Percentiles rank a stretch among this genome's conserved stretches.
Conservation (phyloP, 768 basidiomycete species). For the Dendrothele bispora region DNA sequence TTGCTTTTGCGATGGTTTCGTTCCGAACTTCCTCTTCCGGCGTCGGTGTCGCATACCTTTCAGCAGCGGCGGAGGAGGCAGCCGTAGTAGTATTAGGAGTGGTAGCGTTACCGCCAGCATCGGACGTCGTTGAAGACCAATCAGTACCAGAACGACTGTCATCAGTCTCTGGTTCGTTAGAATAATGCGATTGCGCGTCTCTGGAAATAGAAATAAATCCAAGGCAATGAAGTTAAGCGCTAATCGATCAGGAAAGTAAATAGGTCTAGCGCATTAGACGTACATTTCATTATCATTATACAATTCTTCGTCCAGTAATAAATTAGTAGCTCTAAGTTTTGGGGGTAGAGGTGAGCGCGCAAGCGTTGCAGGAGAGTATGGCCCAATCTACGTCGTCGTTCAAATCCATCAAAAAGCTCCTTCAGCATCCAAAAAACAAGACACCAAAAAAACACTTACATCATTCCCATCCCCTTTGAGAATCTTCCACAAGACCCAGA, state of each 20-base stretch:
- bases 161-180: conserved; percentile 11
- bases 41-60: conserved; percentile 35
- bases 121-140: conserved; percentile 30
- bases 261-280: no score
- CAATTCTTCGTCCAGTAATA: conserved; percentile 65
- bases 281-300: conserved; percentile 52
- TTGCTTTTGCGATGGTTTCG: conserved; percentile 58
- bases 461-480: conserved; percentile 81
- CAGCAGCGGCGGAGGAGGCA: conserved; percentile 6
- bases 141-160: not conserved
- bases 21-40: conserved; percentile 56
- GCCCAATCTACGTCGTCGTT: conserved; percentile 85
- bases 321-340: conserved; percentile 70
- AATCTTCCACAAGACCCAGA: conserved; percentile 89
- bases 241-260: not conserved
- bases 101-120: conserved; percentile 34
- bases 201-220: not conserved
- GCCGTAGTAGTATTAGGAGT: conserved; percentile 8
- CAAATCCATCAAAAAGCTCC: no score
- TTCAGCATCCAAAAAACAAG: conserved; percentile 4
- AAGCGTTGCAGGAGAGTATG: conserved; percentile 74
- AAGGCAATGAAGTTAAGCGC: not conserved
- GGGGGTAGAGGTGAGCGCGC: conserved; percentile 75
- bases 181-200: conserved; percentile 1
- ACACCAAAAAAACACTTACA: conserved; percentile 41